phyloP scores from a whole-genome alignment of 306 rosid genomes.

The Pachyrhizus erosus region DNA sequence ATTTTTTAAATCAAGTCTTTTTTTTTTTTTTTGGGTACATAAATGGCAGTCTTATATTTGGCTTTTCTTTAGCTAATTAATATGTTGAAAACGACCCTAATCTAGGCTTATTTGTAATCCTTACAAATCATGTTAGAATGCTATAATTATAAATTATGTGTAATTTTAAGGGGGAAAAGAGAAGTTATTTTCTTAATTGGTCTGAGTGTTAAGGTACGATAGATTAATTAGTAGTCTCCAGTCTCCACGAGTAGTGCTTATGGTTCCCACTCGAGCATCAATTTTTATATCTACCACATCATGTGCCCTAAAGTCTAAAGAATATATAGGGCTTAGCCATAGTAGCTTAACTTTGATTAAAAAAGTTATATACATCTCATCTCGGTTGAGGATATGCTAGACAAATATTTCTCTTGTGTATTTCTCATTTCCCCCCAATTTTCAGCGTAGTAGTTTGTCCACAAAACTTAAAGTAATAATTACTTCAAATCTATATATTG shows the following conservation, averaged over 20 bases:
- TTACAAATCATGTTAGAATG: not conserved
- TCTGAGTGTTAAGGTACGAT: not conserved
- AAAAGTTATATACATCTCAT: not conserved
- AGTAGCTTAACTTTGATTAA: constrained; percentile 28
- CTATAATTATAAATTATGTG: not conserved
- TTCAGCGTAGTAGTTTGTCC: not conserved
- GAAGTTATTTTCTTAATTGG: not conserved
- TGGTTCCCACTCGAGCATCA: constrained; percentile 2
- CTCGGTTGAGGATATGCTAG: constrained; percentile 14
- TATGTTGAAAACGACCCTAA: not conserved
- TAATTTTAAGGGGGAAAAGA: not conserved
- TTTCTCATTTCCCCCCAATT: not conserved
- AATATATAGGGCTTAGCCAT: constrained; percentile 29
- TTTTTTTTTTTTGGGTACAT: too few relatives aligned
- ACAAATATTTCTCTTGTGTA: constrained; percentile 17
- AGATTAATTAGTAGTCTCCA: not conserved
- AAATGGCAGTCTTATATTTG: not conserved
- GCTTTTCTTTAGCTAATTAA: not conserved
- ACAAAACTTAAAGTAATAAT: not conserved
- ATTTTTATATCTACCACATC: constrained; percentile 9
- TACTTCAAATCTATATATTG: not conserved
- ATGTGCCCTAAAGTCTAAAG: constrained; percentile 34
- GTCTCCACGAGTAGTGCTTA: too few relatives aligned
- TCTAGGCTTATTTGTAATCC: not conserved
- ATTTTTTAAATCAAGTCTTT: too few relatives aligned